Evolutionary conservation across 2,329 filamentous ascomycete genomes (phyloP), one percentile per base, ranked within the genome.

Genomic region (Aspergillus sergii): DNA sequence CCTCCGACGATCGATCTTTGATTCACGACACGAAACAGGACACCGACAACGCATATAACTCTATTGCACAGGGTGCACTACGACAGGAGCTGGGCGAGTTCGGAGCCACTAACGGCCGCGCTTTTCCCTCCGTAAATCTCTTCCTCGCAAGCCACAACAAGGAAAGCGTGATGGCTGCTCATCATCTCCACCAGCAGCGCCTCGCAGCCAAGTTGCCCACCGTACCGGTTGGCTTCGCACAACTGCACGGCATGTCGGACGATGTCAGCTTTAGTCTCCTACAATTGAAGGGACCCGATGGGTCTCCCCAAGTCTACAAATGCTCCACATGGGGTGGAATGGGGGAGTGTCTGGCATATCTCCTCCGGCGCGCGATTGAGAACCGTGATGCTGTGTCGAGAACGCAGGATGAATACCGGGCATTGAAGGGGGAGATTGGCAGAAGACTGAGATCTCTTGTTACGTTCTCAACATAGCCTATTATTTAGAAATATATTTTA

Each of bases 101-200:
- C 11, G 73, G 72, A 8, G 61, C 56, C 2, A 58, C 57, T 21
- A 41, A 53, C 5, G 54, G 50, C 30, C 62, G 57, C 9, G 26
- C 63, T 2, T 90, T 89, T 72, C 89, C 89, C 0, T 75, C 76
- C 1, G 83, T 89, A 10, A 80, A 84, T 65, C 78, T 96, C 28
- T 87, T 96, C 28, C 83, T 97, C 19, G 94, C 93, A 8, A 91
- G 91, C 1, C 94, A 97, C 80, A 97, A 97, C 74, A 86, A 86
- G 56, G 85, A 86, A 46, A 92, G 91, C 4, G 89, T 96, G 10
- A 69, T 79, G 39, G 79, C 80, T 41, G 86, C 85, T 1, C 81
- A 83, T 61, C 71, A 75, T 8, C 77, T 86, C 11, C 83, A 84
- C 58, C 79, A 81, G 51, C 68, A 78, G 23, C 84, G 86, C 57